phyloP scores from a whole-genome alignment of 116 monocot genomes.

The Dioscorea cayenensis region DNA sequence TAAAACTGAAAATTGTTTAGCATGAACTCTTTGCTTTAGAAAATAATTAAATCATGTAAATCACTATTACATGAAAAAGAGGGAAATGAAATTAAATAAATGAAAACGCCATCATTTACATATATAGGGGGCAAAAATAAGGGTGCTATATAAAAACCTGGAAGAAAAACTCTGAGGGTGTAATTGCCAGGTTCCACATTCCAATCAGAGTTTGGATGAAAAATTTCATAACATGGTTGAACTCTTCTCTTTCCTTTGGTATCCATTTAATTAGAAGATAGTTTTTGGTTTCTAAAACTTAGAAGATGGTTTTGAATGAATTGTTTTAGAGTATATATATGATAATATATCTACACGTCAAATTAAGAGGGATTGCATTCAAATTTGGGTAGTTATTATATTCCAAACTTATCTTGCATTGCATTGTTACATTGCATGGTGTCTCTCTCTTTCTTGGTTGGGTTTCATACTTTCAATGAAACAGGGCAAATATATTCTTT shows the following conservation, averaged over 20 bases:
- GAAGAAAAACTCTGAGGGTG: too few relatives aligned
- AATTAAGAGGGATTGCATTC: background rate
- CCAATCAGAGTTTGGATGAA: background rate
- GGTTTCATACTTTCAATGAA: background rate
- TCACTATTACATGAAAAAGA: too few relatives aligned
- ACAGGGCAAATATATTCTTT: background rate
- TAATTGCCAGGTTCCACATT: background rate
- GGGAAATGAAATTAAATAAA: too few relatives aligned
- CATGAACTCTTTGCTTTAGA: too few relatives aligned
- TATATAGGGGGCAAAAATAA: too few relatives aligned
- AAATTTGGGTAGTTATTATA: background rate
- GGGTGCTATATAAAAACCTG: too few relatives aligned
- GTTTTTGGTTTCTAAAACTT: background rate
- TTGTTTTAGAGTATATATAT: background rate
- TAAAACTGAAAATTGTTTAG: too few relatives aligned
- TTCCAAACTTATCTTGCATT: constrained; percentile 7
- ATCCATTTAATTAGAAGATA: too few relatives aligned
- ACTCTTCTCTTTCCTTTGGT: too few relatives aligned
- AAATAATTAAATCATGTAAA: too few relatives aligned
- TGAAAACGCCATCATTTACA: too few relatives aligned
- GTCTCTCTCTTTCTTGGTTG: background rate
- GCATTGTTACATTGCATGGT: background rate
- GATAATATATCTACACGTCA: background rate
- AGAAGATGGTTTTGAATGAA: background rate
- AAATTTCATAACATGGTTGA: background rate